Percentiles rank a stretch among this genome's conserved stretches.
These are phyloP conservation scores for Elasticomyces elasticus DNA, from an alignment of 495 filamentous ascomycete species.

Conservation along the genomic window DNA sequence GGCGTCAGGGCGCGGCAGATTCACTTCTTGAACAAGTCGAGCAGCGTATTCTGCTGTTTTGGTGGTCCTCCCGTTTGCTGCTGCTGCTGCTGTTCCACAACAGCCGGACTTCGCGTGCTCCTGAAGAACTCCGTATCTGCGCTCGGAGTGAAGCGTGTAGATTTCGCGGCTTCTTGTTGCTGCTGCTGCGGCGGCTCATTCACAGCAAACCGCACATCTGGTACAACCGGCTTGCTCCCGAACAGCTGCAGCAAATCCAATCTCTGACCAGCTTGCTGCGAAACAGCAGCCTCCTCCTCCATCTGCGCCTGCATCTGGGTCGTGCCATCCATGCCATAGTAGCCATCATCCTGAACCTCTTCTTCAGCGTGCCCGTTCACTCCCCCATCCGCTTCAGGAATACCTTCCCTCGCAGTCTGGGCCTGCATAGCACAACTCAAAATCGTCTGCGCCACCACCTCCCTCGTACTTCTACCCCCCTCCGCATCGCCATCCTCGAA, in stretches of 20 bases:
- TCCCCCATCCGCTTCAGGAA: conserved; percentile 26
- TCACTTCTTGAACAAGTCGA: conserved; percentile 20
- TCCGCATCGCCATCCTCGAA: conserved; percentile 38
- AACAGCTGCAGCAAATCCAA: conserved; percentile 16
- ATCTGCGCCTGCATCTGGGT: conserved; percentile 3
- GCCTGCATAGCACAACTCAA: conserved; percentile 45
- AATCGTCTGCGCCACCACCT: conserved; percentile 48
- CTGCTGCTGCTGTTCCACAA: conserved; percentile 6
- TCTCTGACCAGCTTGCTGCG: conserved; percentile 8
- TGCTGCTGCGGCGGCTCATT: neutral
- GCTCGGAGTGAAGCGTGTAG: conserved; percentile 3
- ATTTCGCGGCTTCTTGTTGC: neutral
- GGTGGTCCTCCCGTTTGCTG: neutral
- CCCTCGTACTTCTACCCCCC: conserved; percentile 30
- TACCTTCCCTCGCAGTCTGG: conserved; percentile 37
- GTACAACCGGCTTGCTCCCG: neutral
- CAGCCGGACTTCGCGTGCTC: neutral
- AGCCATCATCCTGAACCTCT: no score
- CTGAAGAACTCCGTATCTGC: conserved; percentile 22
- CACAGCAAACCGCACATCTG: neutral
- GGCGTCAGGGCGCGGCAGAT: no score
- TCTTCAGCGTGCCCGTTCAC: conserved; percentile 23
- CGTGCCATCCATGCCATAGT: conserved; percentile 11
- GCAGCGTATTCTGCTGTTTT: conserved; percentile 12
- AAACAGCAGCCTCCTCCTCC: conserved; percentile 4